phyloP scores from a whole-genome alignment of 768 basidiomycete genomes.

The Melanogaster broomeanus region DNA sequence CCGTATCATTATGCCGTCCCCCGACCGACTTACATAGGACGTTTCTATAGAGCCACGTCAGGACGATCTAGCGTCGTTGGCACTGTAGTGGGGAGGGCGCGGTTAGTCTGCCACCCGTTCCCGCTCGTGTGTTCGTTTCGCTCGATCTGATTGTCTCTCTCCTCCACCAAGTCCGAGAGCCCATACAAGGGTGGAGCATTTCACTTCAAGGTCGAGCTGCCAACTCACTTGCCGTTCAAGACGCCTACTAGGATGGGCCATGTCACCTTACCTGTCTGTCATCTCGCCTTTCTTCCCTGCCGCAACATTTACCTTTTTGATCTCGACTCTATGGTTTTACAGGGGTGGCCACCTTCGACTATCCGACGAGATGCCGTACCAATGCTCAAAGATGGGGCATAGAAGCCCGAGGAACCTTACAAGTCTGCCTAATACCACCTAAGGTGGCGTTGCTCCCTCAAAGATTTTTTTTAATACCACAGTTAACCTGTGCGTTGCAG shows the following conservation, averaged over 20 bases:
- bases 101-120: constrained; percentile 44
- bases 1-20: constrained; percentile 8
- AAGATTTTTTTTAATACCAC: background rate
- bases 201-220: constrained; percentile 69
- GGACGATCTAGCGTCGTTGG: constrained; percentile 76
- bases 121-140: constrained; percentile 1
- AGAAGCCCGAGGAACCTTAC: too few relatives aligned
- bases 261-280: too few relatives aligned
- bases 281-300: too few relatives aligned
- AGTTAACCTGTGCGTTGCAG: constrained; percentile 38
- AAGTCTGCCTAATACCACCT: constrained; percentile 66
- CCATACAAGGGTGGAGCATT: constrained; percentile 86
- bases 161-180: constrained; percentile 58
- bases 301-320: too few relatives aligned
- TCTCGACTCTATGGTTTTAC: too few relatives aligned
- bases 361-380: too few relatives aligned
- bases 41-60: constrained; percentile 63
- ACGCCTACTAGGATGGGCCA: too few relatives aligned
- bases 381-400: too few relatives aligned
- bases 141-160: background rate
- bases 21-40: constrained; percentile 44
- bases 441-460: constrained; percentile 54
- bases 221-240: constrained; percentile 85
- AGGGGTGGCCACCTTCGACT: too few relatives aligned
- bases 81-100: constrained; percentile 74